Evolutionary conservation across 805 yeast genomes (phyloP).

Genomic region (Metschnikowia baotianmanensis): DNA sequence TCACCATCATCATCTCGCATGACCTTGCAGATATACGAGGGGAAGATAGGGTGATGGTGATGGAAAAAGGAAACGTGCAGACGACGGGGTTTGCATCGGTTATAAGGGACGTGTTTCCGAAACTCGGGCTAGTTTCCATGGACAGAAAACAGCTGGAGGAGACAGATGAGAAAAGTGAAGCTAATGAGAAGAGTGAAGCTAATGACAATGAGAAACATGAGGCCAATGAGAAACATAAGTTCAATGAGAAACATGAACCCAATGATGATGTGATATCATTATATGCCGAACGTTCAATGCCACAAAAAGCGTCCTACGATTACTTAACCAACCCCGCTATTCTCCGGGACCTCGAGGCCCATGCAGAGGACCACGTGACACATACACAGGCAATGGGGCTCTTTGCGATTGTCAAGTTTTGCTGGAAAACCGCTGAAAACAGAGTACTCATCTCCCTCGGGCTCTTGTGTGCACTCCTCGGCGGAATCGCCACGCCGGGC

Average conservation of each 20-base stretch:
- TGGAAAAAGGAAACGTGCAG: conserved; percentile 53
- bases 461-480: conserved; percentile 46
- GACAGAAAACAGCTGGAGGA: background rate
- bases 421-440: conserved; percentile 19
- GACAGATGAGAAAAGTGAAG: background rate
- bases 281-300: no score
- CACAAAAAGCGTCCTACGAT: conserved; percentile 15
- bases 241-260: no score
- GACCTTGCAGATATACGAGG: conserved; percentile 56
- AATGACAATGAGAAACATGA: no score
- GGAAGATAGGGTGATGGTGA: conserved; percentile 55
- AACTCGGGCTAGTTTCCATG: background rate
- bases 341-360: conserved; percentile 22
- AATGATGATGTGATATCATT: no score
- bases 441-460: conserved; percentile 46
- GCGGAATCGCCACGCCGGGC: conserved; percentile 69
- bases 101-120: conserved; percentile 1
- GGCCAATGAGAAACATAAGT: no score
- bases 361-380: conserved; percentile 7
- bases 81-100: conserved; percentile 7
- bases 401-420: conserved; percentile 25
- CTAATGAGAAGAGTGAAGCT: no score
- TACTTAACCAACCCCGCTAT: conserved; percentile 24
- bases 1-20: conserved; percentile 84
- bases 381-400: conserved; percentile 21